Conservation (phyloP, 169 alveolate species). For the Eimeria sp. region DNA sequence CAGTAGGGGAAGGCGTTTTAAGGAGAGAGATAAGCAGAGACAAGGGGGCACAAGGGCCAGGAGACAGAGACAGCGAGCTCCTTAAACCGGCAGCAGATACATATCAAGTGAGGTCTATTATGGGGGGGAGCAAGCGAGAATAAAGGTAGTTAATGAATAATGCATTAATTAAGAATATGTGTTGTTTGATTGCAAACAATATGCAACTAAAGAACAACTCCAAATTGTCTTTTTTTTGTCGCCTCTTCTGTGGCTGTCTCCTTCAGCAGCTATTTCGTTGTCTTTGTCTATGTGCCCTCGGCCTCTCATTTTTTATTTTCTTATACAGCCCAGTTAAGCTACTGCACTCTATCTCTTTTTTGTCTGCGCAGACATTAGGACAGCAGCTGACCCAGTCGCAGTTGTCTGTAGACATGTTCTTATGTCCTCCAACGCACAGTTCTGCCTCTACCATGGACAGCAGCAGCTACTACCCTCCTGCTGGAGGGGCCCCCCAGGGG, state of each 20-base stretch:
- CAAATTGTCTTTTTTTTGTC: too few species aligned
- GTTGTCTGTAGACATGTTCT: constrained; percentile 88
- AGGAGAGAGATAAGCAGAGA: constrained; percentile 83
- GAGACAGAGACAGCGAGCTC: constrained; percentile 89
- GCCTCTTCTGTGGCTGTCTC: too few species aligned
- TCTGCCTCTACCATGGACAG: constrained; percentile 82
- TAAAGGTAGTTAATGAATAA: too few species aligned
- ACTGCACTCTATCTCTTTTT: background rate
- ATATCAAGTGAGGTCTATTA: constrained; percentile 79
- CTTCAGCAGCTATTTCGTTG: too few species aligned
- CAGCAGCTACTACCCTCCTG: constrained; percentile 3
- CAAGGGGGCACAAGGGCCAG: constrained; percentile 77
- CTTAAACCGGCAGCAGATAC: constrained; percentile 88
- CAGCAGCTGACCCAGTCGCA: constrained; percentile 89
- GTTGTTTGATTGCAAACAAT: too few species aligned
- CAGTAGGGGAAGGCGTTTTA: constrained; percentile 89
- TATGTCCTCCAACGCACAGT: constrained; percentile 83
- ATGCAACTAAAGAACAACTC: too few species aligned
- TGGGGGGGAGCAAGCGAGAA: too few species aligned
- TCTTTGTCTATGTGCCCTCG: too few species aligned
- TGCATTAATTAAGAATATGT: too few species aligned
- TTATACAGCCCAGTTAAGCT: too few species aligned
- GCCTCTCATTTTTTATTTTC: too few species aligned
- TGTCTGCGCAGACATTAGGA: constrained; percentile 39
- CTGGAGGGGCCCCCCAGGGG: background rate